Base-by-base conservation (phyloP, 1,284 basidiomycete species). In the Trichosporon sp. region DNA sequence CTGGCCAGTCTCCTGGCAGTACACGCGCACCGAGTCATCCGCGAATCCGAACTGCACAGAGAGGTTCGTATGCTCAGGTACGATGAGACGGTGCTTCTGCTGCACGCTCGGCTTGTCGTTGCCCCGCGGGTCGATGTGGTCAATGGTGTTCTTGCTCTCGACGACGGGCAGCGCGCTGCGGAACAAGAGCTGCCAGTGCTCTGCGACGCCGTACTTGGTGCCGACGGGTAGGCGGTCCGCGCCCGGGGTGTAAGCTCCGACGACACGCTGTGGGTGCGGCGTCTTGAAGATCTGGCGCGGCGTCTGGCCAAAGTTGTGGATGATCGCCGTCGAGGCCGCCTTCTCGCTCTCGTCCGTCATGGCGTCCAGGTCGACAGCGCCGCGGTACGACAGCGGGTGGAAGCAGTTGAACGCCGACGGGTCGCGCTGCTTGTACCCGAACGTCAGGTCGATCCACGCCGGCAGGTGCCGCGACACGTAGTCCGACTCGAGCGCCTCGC, bases 301-400 rank as follows among this genome's bases (percentile, higher is more conserved):
- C 0, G 94, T 95, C 83, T 95, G 93, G 18, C 93, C 93, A 77
- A 95, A 92, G 74, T 96, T 97, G 82, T 98, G 95, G 62, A 98
- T 97, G 73, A 95, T 96, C 3, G 94, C 93, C 8, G 95, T 92
- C 1, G 92, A 93, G 0, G 95, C 94, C 75, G 95, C 92, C 47
- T 92, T 88, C 83, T 98, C 93, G 25, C 92, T 84, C 62, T 93
- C 89, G 76, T 96, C 91, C 12, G 89, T 88, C 70, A 97, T 95
- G 1, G 87, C 83, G 78, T 95, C 93, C 18, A 96, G 83, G 78
- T 95, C 93, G 72, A 98, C 92, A 0, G 92, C 90, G 2, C 94
- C 93, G 75, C 96, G 93, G 78, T 98, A 98, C 35, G 93, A 96
- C 53, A 98, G 84, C 0, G 95, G 95, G 81, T 98, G 95, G 84